Conservation (phyloP, 345 rosid species). For the Sonneratia caseolaris region DNA sequence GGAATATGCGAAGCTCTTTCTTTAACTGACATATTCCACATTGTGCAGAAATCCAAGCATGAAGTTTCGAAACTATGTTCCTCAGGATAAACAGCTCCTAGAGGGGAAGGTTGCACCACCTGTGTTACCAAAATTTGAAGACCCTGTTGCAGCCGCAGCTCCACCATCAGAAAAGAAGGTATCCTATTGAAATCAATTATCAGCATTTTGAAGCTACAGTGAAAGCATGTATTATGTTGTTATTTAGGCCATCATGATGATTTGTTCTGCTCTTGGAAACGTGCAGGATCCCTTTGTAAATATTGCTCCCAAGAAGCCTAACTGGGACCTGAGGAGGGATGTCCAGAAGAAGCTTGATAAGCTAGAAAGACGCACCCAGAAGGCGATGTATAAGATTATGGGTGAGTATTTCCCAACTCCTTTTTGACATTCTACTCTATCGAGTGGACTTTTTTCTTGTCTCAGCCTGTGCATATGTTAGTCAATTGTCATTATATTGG, state of each 20-base stretch:
- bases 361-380: slow-evolving; percentile 82
- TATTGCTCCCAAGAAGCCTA: slow-evolving; percentile 97
- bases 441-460: background rate
- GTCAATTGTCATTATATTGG: background rate
- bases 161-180: slow-evolving; percentile 63
- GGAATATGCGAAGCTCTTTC: background rate
- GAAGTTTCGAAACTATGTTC: slow-evolving; percentile 93
- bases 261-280: background rate
- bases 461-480: background rate
- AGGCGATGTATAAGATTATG: slow-evolving; percentile 68
- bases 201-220: background rate
- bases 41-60: slow-evolving; percentile 46
- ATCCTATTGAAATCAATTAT: background rate
- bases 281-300: slow-evolving; percentile 81
- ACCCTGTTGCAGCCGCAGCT: slow-evolving; percentile 52
- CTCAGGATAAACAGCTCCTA: slow-evolving; percentile 89
- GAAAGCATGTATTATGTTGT: background rate
- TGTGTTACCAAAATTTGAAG: slow-evolving; percentile 79
- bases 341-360: slow-evolving; percentile 93
- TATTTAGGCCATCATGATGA: background rate
- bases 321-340: slow-evolving; percentile 92
- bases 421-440: background rate
- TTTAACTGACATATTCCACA: background rate
- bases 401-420: slow-evolving; percentile 37
- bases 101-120: slow-evolving; percentile 83